Percentiles rank a stretch among this genome's conserved stretches.
phyloP scores from a whole-genome alignment of 164 flowering plant species.

The Piper longum region DNA sequence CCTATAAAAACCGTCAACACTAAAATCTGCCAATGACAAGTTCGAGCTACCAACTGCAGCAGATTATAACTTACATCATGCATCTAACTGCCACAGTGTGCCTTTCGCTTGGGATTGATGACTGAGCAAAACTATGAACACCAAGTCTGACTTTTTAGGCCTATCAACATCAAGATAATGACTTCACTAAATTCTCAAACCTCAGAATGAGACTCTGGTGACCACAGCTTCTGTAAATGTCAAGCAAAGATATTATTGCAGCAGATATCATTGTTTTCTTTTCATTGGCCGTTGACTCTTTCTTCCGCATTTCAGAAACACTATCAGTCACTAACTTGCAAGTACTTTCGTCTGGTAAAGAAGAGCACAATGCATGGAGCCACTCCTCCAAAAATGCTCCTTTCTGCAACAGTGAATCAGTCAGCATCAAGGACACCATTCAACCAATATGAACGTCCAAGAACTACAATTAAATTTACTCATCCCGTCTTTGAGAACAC shows the following conservation, averaged over 20 bases:
- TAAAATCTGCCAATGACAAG: no score
- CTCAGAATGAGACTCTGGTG: constrained; percentile 27
- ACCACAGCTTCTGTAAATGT: constrained; percentile 31
- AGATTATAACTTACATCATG: no score
- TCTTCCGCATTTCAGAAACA: constrained; percentile 10
- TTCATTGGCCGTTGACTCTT: constrained; percentile 8
- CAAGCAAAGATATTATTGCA: constrained; percentile 40
- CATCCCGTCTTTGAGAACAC: no score
- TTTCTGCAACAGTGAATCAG: constrained; percentile 30
- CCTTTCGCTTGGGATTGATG: no score
- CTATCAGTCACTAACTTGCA: constrained; percentile 13
- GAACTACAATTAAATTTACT: no score
- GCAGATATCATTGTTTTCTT: constrained; percentile 47
- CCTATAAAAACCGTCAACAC: no score
- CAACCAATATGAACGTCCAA: background rate
- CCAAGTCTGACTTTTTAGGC: no score
- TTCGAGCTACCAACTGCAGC: no score
- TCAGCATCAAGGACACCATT: background rate
- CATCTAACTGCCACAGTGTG: no score
- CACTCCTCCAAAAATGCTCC: constrained; percentile 63
- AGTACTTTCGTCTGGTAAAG: constrained; percentile 20
- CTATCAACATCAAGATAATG: constrained; percentile 8
- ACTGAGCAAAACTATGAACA: no score
- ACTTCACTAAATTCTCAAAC: constrained; percentile 30
- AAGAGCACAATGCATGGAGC: constrained; percentile 39